Percentiles rank a stretch among this genome's conserved stretches.
These are phyloP conservation scores for Acrocalymma vagum DNA, from an alignment of 2,329 filamentous ascomycete species.

Conservation along the genomic window DNA sequence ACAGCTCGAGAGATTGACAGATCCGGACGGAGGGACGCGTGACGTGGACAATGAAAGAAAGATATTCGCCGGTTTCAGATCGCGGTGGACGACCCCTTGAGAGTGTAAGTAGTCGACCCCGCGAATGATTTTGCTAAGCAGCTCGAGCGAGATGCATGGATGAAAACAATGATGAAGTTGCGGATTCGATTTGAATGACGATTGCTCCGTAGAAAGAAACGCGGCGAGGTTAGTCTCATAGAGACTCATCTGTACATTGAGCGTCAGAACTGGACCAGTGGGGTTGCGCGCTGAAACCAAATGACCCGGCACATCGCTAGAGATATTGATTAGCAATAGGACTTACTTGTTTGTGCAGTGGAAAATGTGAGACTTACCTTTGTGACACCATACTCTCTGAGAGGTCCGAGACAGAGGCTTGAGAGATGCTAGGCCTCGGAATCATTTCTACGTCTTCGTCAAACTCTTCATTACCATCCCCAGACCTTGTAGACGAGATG, in stretches of 20 bases:
- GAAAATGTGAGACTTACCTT: slow-evolving; percentile 27
- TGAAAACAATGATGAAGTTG: slow-evolving; percentile 69
- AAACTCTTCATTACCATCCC: slow-evolving; percentile 43
- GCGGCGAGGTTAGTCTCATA: slow-evolving; percentile 69
- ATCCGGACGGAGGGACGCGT: slow-evolving; percentile 49
- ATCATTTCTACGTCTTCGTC: slow-evolving; percentile 61
- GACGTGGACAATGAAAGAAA: slow-evolving; percentile 63
- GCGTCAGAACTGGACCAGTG: slow-evolving; percentile 51
- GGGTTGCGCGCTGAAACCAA: slow-evolving; percentile 25
- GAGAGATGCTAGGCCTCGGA: slow-evolving; percentile 38
- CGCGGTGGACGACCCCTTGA: slow-evolving; percentile 69
- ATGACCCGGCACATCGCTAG: slow-evolving; percentile 38
- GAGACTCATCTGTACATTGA: slow-evolving; percentile 75
- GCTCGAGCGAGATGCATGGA: slow-evolving; percentile 61
- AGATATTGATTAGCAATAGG: not conserved
- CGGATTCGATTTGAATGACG: slow-evolving; percentile 13
- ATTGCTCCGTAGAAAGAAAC: slow-evolving; percentile 56
- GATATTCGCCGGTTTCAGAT: slow-evolving; percentile 74
- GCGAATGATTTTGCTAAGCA: slow-evolving; percentile 68
- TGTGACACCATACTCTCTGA: slow-evolving; percentile 48
- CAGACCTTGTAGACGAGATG: slow-evolving; percentile 50
- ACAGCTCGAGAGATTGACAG: slow-evolving; percentile 58
- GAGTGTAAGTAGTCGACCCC: slow-evolving; percentile 72
- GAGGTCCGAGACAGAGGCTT: slow-evolving; percentile 24
- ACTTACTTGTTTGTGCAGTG: too few species aligned